Conservation (phyloP, 2,329 filamentous ascomycete genomes). For the Cryphonectria radicalis region DNA sequence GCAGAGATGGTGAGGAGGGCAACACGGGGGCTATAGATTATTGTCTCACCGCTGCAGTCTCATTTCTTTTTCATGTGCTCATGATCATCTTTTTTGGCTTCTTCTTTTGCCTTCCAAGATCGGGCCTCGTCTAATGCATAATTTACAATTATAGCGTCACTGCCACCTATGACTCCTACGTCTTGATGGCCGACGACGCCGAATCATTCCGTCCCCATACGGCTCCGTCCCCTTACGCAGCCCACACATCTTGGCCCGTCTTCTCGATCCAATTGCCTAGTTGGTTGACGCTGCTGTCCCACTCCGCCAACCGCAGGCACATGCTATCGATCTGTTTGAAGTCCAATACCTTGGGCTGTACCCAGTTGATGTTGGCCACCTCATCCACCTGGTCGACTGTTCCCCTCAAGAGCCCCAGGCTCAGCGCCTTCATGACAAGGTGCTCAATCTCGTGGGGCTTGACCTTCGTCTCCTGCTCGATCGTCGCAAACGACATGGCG, state of each 20-base stretch:
- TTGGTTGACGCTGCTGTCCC: slow-evolving; percentile 95
- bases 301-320: slow-evolving; percentile 85
- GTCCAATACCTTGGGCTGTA: slow-evolving; percentile 97
- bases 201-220: slow-evolving; percentile 1
- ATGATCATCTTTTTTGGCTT: slow-evolving; percentile 3
- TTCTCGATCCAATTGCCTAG: slow-evolving; percentile 97
- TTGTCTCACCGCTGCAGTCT: not conserved
- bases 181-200: not conserved
- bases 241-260: slow-evolving; percentile 94
- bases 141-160: slow-evolving; percentile 18
- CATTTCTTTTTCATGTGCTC: slow-evolving; percentile 12
- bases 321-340: slow-evolving; percentile 94
- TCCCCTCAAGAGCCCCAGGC: slow-evolving; percentile 83
- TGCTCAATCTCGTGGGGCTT: slow-evolving; percentile 92
- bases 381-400: slow-evolving; percentile 96
- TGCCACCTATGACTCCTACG: not conserved
- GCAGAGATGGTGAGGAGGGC: not conserved
- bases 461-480: slow-evolving; percentile 91
- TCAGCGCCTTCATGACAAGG: slow-evolving; percentile 98
- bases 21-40: not conserved
- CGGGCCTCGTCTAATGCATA: slow-evolving; percentile 24
- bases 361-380: slow-evolving; percentile 96
- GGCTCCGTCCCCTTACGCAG: slow-evolving; percentile 58
- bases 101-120: slow-evolving; percentile 6
- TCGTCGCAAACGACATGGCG: slow-evolving; percentile 88